Percentiles rank a stretch among this genome's conserved stretches.
Evolutionary conservation across 2,329 filamentous ascomycete species (phyloP).

Genomic region (Ascochyta koolunga): DNA sequence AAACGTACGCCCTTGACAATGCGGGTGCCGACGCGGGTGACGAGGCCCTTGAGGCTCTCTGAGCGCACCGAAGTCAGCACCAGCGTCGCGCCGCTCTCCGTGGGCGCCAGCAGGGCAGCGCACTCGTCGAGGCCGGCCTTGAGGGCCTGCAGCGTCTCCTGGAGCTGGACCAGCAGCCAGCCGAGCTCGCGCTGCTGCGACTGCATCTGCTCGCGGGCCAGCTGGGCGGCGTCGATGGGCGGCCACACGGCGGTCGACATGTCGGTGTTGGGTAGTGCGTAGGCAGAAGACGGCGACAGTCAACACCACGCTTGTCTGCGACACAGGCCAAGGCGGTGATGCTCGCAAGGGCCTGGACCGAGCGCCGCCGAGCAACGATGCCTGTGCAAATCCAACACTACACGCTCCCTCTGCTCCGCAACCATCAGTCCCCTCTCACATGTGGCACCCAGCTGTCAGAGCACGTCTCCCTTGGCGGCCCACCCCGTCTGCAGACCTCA

Average conservation of each 20-base stretch:
- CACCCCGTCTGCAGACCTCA: background rate
- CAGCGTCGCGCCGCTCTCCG: conserved; percentile 84
- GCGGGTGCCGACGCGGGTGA: conserved; percentile 87
- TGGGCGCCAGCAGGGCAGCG: conserved; percentile 81
- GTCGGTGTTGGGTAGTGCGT: background rate
- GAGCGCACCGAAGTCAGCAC: conserved; percentile 86
- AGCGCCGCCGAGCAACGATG: conserved; percentile 1
- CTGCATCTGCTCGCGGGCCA: conserved; percentile 59
- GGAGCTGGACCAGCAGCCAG: conserved; percentile 67
- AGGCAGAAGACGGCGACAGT: too few species aligned
- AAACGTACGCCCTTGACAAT: conserved; percentile 83
- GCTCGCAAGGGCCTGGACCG: conserved; percentile 4
- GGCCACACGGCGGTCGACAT: conserved; percentile 70
- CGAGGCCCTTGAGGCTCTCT: conserved; percentile 88
- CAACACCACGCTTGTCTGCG: too few species aligned
- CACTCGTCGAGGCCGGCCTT: conserved; percentile 84
- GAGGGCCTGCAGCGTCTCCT: conserved; percentile 65
- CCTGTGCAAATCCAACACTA: background rate
- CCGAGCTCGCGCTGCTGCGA: conserved; percentile 64
- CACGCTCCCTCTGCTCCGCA: conserved; percentile 1
- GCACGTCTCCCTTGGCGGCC: too few species aligned
- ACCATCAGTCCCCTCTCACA: background rate
- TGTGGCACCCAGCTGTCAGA: background rate
- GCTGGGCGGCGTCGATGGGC: conserved; percentile 57
- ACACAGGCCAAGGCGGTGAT: too few species aligned